Conservation (phyloP, 2,329 filamentous ascomycete species). For the Hymenoscyphus fraxineus region DNA sequence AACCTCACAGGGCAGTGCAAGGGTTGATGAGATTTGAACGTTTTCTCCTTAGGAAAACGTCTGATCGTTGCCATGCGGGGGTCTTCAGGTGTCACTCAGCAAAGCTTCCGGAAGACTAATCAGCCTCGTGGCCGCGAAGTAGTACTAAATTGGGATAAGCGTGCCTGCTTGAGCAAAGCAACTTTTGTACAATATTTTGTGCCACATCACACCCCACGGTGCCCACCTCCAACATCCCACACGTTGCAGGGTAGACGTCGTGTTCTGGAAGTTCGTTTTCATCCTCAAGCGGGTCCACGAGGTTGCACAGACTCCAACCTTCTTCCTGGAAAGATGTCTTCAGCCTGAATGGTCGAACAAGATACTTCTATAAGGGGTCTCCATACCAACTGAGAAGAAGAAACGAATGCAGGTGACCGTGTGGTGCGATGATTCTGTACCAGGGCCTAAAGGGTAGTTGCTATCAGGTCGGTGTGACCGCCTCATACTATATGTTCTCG, state of each 20-base stretch:
- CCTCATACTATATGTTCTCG: not conserved
- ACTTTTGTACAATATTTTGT: not conserved
- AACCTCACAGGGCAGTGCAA: constrained; percentile 11
- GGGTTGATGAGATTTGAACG: not conserved
- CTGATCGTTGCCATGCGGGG: constrained; percentile 12
- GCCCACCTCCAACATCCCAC: constrained; percentile 1
- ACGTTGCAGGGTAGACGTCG: constrained; percentile 7
- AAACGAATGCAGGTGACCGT: constrained; percentile 17
- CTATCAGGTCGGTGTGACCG: not conserved
- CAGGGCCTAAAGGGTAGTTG: not conserved
- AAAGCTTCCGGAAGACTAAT: constrained; percentile 16
- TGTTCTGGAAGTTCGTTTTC: constrained; percentile 11
- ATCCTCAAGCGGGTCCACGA: constrained; percentile 1
- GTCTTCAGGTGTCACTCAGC: constrained; percentile 5
- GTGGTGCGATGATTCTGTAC: constrained; percentile 9
- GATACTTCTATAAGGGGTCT: not conserved
- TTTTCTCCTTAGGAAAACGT: constrained; percentile 14
- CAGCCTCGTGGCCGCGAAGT: constrained; percentile 16
- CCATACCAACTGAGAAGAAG: not conserved
- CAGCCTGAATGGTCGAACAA: constrained; percentile 18
- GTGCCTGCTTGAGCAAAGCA: constrained; percentile 9
- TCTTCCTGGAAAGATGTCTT: constrained; percentile 20
- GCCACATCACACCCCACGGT: not conserved
- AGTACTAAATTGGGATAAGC: constrained; percentile 11
- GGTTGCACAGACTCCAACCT: constrained; percentile 21